phyloP scores from a whole-genome alignment of 2,329 filamentous ascomycete species.

The Ilyonectria sp. region DNA sequence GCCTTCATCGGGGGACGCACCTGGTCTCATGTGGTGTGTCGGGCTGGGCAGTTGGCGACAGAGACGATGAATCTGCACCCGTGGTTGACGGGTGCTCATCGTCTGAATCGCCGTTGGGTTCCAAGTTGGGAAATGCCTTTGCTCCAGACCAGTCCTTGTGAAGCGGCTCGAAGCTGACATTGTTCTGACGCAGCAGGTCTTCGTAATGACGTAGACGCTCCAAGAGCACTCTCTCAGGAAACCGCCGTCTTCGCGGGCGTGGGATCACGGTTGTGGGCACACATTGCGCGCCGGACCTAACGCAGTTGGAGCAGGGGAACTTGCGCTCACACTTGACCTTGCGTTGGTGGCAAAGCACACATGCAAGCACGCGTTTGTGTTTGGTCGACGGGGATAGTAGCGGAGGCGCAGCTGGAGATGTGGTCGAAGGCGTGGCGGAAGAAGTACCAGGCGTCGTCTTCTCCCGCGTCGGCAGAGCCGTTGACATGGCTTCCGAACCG shows the following conservation, averaged over 20 bases:
- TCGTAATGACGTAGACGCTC: constrained; percentile 72
- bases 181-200: constrained; percentile 66
- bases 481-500: neutral
- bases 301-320: constrained; percentile 71
- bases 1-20: constrained; percentile 16
- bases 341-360: constrained; percentile 74
- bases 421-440: neutral
- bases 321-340: constrained; percentile 75
- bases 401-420: neutral
- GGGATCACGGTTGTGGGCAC: constrained; percentile 55
- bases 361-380: constrained; percentile 58
- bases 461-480: neutral
- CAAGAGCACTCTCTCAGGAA: constrained; percentile 72
- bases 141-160: constrained; percentile 39
- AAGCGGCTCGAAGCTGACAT: constrained; percentile 67
- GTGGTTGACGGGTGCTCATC: constrained; percentile 21
- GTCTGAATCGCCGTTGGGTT: constrained; percentile 18
- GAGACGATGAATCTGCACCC: constrained; percentile 3
- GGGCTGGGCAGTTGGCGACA: constrained; percentile 14
- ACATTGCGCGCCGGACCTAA: constrained; percentile 61
- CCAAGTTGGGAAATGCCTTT: constrained; percentile 2
- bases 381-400: neutral
- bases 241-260: constrained; percentile 57
- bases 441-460: neutral
- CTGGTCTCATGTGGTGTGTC: constrained; percentile 33